phyloP scores from a whole-genome alignment of 768 basidiomycete genomes.

The Trametes sanguinea region DNA sequence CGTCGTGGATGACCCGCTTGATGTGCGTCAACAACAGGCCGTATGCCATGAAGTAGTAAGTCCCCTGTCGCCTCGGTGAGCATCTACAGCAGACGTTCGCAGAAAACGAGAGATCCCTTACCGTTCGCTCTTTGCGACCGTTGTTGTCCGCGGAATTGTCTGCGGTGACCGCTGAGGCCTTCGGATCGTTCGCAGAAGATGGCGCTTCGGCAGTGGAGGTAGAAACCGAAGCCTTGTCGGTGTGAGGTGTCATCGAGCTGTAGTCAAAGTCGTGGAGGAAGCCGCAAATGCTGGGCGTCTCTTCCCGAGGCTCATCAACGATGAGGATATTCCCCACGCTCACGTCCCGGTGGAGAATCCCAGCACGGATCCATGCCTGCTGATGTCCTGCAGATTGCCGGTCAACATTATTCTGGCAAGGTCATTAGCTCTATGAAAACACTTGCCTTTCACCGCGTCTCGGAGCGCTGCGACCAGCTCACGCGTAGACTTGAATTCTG shows the following conservation, averaged over 20 bases:
- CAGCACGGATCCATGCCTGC: slow-evolving; percentile 2
- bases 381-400: slow-evolving; percentile 6
- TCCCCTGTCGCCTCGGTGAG: background rate
- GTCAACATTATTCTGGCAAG: no score
- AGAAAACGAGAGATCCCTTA: background rate
- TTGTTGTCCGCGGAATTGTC: background rate
- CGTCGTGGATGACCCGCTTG: no score
- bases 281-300: background rate
- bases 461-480: slow-evolving; percentile 1
- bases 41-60: slow-evolving; percentile 4
- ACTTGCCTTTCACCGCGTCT: slow-evolving; percentile 7
- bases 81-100: no score
- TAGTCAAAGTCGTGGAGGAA: slow-evolving; percentile 24
- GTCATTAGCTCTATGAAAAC: background rate
- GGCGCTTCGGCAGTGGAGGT: no score
- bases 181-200: no score
- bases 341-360: slow-evolving; percentile 20
- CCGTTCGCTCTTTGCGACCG: slow-evolving; percentile 2
- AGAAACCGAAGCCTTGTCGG: background rate
- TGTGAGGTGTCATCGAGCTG: background rate
- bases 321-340: slow-evolving; percentile 24
- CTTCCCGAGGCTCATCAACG: background rate
- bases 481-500: background rate
- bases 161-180: background rate
- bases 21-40: background rate